phyloP scores from a whole-genome alignment of 441 rosid genomes.

The Daphne laureola region DNA sequence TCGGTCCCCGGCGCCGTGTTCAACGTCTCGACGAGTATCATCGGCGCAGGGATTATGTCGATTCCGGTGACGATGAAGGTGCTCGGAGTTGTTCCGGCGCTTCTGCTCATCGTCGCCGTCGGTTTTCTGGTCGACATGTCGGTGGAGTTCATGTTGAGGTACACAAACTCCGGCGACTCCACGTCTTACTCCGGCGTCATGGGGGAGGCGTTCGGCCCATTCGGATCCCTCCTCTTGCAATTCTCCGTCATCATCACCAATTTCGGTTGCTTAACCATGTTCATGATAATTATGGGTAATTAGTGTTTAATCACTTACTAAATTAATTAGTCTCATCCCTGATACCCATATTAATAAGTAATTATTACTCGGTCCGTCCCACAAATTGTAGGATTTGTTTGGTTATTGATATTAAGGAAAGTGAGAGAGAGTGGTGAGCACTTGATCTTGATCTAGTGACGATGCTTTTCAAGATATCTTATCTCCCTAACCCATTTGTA shows the following conservation, averaged over 20 bases:
- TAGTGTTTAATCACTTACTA: neutral
- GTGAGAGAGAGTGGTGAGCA: too few relatives aligned
- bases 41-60: slow-evolving; percentile 93
- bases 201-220: slow-evolving; percentile 60
- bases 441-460: too few relatives aligned
- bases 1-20: slow-evolving; percentile 69
- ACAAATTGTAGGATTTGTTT: too few relatives aligned
- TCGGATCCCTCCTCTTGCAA: slow-evolving; percentile 48
- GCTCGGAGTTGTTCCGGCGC: slow-evolving; percentile 65
- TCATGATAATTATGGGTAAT: slow-evolving; percentile 63
- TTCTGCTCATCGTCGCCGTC: slow-evolving; percentile 36
- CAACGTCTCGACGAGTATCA: slow-evolving; percentile 68
- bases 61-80: slow-evolving; percentile 78
- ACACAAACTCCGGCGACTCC: slow-evolving; percentile 42
- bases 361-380: too few relatives aligned
- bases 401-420: too few relatives aligned
- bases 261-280: slow-evolving; percentile 63
- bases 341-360: too few relatives aligned
- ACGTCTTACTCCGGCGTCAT: slow-evolving; percentile 65
- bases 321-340: too few relatives aligned
- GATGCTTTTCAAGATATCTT: too few relatives aligned
- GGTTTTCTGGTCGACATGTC: slow-evolving; percentile 67
- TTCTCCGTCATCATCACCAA: slow-evolving; percentile 51
- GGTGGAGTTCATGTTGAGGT: slow-evolving; percentile 61
- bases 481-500: too few relatives aligned